These are phyloP conservation scores for Eimeria falciformis DNA, from an alignment of 169 alveolate genomes.

Conservation along the genomic window DNA sequence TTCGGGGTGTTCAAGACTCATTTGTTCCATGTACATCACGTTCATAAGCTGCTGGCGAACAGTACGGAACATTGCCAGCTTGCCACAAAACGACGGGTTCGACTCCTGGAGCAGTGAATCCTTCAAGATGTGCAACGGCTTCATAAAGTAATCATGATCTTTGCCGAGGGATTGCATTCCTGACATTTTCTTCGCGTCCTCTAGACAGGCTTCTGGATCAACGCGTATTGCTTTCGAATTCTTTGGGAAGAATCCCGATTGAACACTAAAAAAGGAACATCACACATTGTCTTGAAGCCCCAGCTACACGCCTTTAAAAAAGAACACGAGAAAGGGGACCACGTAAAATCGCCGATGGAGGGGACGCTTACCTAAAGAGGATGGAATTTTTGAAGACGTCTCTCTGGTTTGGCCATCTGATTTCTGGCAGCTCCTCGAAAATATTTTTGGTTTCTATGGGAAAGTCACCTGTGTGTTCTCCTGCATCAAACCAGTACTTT, in stretches of 20 bases:
- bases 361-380: conserved; percentile 72
- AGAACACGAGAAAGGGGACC: neutral
- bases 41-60: conserved; percentile 78
- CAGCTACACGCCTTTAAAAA: neutral
- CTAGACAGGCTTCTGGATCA: conserved; percentile 76
- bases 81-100: conserved; percentile 75
- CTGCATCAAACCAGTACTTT: conserved; percentile 82
- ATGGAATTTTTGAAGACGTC: conserved; percentile 81
- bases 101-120: conserved; percentile 72
- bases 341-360: neutral
- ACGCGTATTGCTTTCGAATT: conserved; percentile 79
- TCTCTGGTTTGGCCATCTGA: conserved; percentile 80
- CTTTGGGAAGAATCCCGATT: conserved; percentile 80
- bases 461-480: conserved; percentile 79
- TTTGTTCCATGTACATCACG: conserved; percentile 74
- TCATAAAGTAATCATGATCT: conserved; percentile 74
- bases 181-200: conserved; percentile 77
- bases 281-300: no score
- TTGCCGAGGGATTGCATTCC: conserved; percentile 66
- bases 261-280: conserved; percentile 64
- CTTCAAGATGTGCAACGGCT: conserved; percentile 73
- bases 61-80: conserved; percentile 75
- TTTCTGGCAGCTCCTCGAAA: conserved; percentile 82
- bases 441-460: conserved; percentile 80
- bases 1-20: conserved; percentile 62